Evolutionary conservation across 1,139 yeast species (phyloP).

Genomic region (Arxiozyma slooffiae): DNA sequence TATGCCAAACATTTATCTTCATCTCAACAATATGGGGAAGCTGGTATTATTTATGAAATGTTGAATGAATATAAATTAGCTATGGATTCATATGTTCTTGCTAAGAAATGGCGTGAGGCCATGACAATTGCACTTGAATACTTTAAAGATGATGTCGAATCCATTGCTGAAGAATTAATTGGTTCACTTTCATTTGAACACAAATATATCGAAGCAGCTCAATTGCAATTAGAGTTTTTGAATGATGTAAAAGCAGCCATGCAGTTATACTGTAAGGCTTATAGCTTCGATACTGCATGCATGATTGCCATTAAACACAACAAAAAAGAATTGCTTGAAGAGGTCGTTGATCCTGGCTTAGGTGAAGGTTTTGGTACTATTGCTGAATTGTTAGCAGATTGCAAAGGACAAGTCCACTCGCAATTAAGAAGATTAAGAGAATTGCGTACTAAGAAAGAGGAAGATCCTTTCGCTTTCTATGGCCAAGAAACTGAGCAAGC

Average conservation of each 20-base stretch:
- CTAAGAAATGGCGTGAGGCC: constrained; percentile 82
- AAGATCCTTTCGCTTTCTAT: constrained; percentile 78
- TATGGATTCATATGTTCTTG: constrained; percentile 54
- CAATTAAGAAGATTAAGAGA: constrained; percentile 80
- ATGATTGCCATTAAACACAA: constrained; percentile 44
- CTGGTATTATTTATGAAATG: constrained; percentile 71
- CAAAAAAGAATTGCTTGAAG: constrained; percentile 41
- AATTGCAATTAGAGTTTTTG: constrained; percentile 56
- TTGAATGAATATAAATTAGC: constrained; percentile 52
- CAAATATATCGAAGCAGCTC: constrained; percentile 75
- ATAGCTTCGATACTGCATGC: constrained; percentile 66
- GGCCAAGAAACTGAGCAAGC: constrained; percentile 70
- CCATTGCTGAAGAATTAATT: constrained; percentile 51
- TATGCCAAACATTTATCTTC: constrained; percentile 57
- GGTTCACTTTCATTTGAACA: constrained; percentile 57
- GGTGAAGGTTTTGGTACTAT: constrained; percentile 81
- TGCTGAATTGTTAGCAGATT: constrained; percentile 86
- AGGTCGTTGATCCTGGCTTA: constrained; percentile 60
- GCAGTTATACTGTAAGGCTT: constrained; percentile 61
- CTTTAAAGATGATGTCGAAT: constrained; percentile 33
- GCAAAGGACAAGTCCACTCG: constrained; percentile 72
- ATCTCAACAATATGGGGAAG: constrained; percentile 51
- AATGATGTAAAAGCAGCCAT: constrained; percentile 55
- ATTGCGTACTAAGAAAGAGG: constrained; percentile 67
- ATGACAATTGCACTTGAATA: constrained; percentile 44